Percentiles rank a stretch among this genome's conserved stretches.
phyloP scores from a whole-genome alignment of 257 asterid genomes.

The Henckelia pumila region DNA sequence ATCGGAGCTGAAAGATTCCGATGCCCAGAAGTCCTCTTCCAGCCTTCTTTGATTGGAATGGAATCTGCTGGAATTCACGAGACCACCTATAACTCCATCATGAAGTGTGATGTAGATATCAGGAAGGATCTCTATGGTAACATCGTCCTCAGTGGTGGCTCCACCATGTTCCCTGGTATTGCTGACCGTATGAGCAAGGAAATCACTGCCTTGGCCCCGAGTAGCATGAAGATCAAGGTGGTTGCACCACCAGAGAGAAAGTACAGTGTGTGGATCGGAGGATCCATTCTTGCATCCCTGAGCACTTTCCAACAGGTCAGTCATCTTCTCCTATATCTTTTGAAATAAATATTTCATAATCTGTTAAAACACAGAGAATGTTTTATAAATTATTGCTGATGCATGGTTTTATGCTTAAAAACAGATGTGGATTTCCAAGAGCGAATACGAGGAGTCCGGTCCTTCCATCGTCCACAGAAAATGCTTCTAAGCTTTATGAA shows the following conservation, averaged over 20 bases:
- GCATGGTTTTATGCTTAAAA: neutral
- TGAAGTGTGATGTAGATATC: constrained; percentile 54
- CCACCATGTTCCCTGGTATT: constrained; percentile 54
- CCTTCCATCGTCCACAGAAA: constrained; percentile 55
- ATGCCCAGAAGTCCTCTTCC: constrained; percentile 52
- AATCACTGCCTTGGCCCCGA: constrained; percentile 51
- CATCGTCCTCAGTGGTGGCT: constrained; percentile 53
- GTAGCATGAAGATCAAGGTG: constrained; percentile 56
- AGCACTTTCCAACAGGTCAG: constrained; percentile 53
- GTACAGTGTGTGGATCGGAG: constrained; percentile 60
- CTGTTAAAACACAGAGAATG: neutral
- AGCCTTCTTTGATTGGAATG: constrained; percentile 50
- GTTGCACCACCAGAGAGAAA: constrained; percentile 56
- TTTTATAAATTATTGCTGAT: neutral
- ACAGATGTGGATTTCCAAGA: constrained; percentile 57
- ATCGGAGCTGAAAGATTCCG: constrained; percentile 52
- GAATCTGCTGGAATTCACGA: constrained; percentile 55
- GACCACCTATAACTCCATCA: constrained; percentile 50
- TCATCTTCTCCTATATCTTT: neutral
- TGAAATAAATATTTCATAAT: neutral
- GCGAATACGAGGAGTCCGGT: constrained; percentile 49
- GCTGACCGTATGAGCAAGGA: constrained; percentile 58
- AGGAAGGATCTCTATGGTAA: constrained; percentile 55
- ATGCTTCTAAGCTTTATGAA: constrained; percentile 38
- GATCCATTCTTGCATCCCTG: constrained; percentile 52